Evolutionary conservation across 306 rosid genomes (phyloP).

Genomic region (Prunus salicina): DNA sequence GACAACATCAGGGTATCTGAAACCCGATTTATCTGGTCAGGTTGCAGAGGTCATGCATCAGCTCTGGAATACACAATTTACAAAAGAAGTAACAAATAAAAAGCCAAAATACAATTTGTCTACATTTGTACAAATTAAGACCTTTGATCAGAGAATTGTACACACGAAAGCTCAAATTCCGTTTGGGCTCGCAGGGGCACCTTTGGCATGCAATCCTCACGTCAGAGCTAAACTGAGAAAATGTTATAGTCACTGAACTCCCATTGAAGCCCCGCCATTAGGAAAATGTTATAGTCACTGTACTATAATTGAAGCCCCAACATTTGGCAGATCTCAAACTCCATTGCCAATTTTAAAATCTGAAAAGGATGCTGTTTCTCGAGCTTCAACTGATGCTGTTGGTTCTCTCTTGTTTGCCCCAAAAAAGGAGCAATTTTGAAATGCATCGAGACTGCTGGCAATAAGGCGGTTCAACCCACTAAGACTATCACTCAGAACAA

Average conservation of each 20-base stretch:
- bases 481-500: slow-evolving; percentile 78
- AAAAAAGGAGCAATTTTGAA: slow-evolving; percentile 95
- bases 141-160: slow-evolving; percentile 32
- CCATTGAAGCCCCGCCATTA: slow-evolving; percentile 25
- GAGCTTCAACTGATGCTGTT: slow-evolving; percentile 50
- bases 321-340: slow-evolving; percentile 21
- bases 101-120: slow-evolving; percentile 29
- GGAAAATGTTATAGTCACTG: slow-evolving; percentile 27
- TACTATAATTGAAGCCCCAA: slow-evolving; percentile 30
- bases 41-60: slow-evolving; percentile 19
- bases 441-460: slow-evolving; percentile 98
- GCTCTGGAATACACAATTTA: slow-evolving; percentile 32
- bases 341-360: slow-evolving; percentile 66
- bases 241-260: slow-evolving; percentile 37
- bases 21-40: slow-evolving; percentile 13
- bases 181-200: slow-evolving; percentile 8
- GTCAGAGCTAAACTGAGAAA: slow-evolving; percentile 39
- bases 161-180: slow-evolving; percentile 32
- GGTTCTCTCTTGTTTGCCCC: slow-evolving; percentile 87
- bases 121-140: slow-evolving; percentile 38
- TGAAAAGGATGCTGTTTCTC: slow-evolving; percentile 53
- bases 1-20: background rate
- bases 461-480: slow-evolving; percentile 90
- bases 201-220: slow-evolving; percentile 41
- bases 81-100: slow-evolving; percentile 12